Evolutionary conservation across 495 filamentous ascomycete species (phyloP).

Genomic region (Penicillium tannophilum): DNA sequence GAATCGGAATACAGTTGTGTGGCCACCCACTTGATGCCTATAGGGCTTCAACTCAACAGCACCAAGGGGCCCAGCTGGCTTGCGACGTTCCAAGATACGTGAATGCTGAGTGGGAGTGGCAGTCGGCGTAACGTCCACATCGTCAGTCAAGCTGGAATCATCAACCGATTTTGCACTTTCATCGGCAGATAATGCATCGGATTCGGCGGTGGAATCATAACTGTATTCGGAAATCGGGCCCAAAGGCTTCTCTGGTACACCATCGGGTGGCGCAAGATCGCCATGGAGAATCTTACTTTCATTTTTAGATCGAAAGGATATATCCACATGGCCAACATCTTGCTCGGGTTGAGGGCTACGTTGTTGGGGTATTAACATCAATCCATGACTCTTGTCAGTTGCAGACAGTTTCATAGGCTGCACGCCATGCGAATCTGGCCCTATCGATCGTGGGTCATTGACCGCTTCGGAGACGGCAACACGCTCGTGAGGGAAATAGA

Average conservation of each 20-base stretch:
- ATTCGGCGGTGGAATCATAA: conserved; percentile 58
- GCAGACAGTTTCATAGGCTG: conserved; percentile 38
- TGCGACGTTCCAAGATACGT: conserved; percentile 36
- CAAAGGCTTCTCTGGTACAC: conserved; percentile 38
- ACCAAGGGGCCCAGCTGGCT: conserved; percentile 64
- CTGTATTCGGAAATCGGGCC: conserved; percentile 40
- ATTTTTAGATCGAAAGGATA: conserved; percentile 62
- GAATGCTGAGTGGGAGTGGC: conserved; percentile 52
- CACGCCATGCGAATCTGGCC: conserved; percentile 41
- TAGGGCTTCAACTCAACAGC: conserved; percentile 97
- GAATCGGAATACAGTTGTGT: conserved; percentile 95
- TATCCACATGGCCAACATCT: conserved; percentile 56
- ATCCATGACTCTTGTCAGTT: conserved; percentile 33
- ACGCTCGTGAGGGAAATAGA: conserved; percentile 88
- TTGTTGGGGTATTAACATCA: conserved; percentile 37
- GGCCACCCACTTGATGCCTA: conserved; percentile 94
- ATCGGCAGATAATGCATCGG: conserved; percentile 59
- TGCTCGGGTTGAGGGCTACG: conserved; percentile 35
- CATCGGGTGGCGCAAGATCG: conserved; percentile 47
- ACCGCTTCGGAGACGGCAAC: conserved; percentile 43
- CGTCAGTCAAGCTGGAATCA: conserved; percentile 57
- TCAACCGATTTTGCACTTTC: conserved; percentile 53
- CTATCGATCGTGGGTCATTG: conserved; percentile 47
- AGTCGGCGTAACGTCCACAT: conserved; percentile 62
- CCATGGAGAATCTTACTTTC: conserved; percentile 63